These are phyloP conservation scores for Kluyveromyces sp. DNA, from an alignment of 1,139 yeast species.

Conservation along the genomic window DNA sequence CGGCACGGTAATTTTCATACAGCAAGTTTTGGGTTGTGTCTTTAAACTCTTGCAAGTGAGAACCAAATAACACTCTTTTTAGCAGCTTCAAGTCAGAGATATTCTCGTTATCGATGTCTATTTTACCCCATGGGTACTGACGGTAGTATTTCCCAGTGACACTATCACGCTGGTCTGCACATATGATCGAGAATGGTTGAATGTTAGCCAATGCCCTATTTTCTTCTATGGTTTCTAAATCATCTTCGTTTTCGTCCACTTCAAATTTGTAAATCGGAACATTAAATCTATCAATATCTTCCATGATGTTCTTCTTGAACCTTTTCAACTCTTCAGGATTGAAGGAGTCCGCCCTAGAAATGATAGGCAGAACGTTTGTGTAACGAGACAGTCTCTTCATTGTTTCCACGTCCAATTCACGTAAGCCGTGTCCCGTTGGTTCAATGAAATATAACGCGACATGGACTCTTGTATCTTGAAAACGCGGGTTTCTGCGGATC, in stretches of 20 bases:
- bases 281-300: constrained; percentile 55
- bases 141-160: constrained; percentile 54
- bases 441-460: constrained; percentile 62
- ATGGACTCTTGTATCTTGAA: constrained; percentile 71
- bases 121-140: constrained; percentile 71
- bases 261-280: constrained; percentile 67
- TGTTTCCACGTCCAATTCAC: constrained; percentile 61
- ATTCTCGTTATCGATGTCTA: constrained; percentile 44
- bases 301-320: constrained; percentile 46
- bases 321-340: constrained; percentile 48
- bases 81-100: constrained; percentile 56
- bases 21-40: constrained; percentile 73
- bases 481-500: constrained; percentile 71
- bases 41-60: constrained; percentile 73
- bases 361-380: constrained; percentile 66
- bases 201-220: constrained; percentile 51
- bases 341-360: constrained; percentile 63
- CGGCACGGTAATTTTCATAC: constrained; percentile 74
- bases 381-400: constrained; percentile 62
- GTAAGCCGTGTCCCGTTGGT: constrained; percentile 72
- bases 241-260: constrained; percentile 43
- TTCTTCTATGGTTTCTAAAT: constrained; percentile 60
- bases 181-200: constrained; percentile 67
- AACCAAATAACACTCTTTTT: constrained; percentile 62
- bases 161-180: constrained; percentile 46